Percentiles rank a stretch among this genome's conserved stretches.
Conservation (phyloP, 2,329 filamentous ascomycete genomes). For the Diaporthe citrichinensis region DNA sequence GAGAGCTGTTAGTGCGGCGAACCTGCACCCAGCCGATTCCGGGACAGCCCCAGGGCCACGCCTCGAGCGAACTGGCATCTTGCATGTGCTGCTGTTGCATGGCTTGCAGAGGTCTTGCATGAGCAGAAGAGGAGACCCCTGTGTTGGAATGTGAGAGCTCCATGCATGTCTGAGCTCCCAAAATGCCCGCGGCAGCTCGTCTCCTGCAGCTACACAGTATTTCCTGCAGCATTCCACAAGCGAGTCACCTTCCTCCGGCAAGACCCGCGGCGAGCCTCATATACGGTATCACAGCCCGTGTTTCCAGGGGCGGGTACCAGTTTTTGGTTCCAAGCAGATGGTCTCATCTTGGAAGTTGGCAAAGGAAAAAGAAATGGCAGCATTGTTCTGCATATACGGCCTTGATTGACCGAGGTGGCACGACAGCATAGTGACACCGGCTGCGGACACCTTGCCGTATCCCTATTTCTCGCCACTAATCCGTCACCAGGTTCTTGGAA, state of each 20-base stretch:
- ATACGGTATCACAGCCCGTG: slow-evolving; percentile 30
- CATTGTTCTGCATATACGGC: slow-evolving; percentile 1
- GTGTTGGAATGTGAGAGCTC: slow-evolving; percentile 1
- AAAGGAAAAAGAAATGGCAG: neutral
- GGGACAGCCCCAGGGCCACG: neutral
- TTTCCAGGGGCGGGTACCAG: slow-evolving; percentile 23
- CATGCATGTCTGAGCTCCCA: neutral
- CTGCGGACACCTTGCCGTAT: neutral
- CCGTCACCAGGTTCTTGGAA: slow-evolving; percentile 8
- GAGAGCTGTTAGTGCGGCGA: slow-evolving; percentile 7
- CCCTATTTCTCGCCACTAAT: slow-evolving; percentile 21
- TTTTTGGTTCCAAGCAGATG: neutral
- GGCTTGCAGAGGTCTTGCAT: slow-evolving; percentile 7
- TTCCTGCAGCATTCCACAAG: slow-evolving; percentile 20
- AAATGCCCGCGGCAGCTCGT: slow-evolving; percentile 4
- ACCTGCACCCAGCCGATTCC: neutral
- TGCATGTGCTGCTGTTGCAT: slow-evolving; percentile 25
- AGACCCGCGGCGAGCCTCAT: slow-evolving; percentile 20
- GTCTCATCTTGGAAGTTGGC: neutral
- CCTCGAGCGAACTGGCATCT: slow-evolving; percentile 21
- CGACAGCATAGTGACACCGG: neutral
- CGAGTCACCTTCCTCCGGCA: slow-evolving; percentile 3
- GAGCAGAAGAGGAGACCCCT: neutral
- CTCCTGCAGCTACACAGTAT: neutral
- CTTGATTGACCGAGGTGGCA: slow-evolving; percentile 2